Evolutionary conservation across 1,284 basidiomycete genomes (phyloP), one percentile per base, ranked within the genome.

Genomic region (Taiwanofungus camphoratus): DNA sequence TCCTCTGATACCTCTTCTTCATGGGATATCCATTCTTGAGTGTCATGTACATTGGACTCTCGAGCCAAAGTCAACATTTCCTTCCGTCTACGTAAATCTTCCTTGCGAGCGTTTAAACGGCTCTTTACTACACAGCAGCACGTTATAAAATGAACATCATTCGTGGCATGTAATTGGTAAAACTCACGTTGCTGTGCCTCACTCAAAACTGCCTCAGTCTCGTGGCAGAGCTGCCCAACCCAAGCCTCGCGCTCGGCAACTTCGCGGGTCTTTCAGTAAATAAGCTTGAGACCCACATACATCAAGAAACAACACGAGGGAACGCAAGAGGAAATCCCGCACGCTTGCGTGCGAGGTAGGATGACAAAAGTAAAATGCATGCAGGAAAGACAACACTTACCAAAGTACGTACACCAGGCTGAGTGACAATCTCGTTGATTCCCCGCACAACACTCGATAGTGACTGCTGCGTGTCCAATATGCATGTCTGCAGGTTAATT

Each of bases 401-500:
- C 30, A 57, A 40, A 21, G 42, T 38, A 36, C 27, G 38, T 9
- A 48, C 39, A 7, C 52, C 51, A 36, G 56, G 52, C 21, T 53
- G 45, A 63, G 76, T 59, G 60, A 88, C 77, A 53, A 75, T 61
- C 26, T 57, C 56, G 56, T 88, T 76, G 26, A 86, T 76, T 46
- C 74, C 73, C 16, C 53, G 57, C 13, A 80, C 64, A 18, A 86
- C 65, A 29, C 77, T 69, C 18, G 58, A 64, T 2, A 90, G 69
- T 5, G 77, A 82, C 30, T 64, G 62, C 53, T 80, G 65, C n/a
- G 79, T 82, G 53, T 90, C 87, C 24, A 69, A 56, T 41, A 92
- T 77, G 40, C 74, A 76, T 18, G 78, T 69, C 54, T 90, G 86
- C 23, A 89, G 60, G 41, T 76, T 80, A 30, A 79, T 79, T 21